Percentiles rank a stretch among this genome's conserved stretches.
phyloP scores from a whole-genome alignment of 257 asterid genomes.

The Verbena officinalis region DNA sequence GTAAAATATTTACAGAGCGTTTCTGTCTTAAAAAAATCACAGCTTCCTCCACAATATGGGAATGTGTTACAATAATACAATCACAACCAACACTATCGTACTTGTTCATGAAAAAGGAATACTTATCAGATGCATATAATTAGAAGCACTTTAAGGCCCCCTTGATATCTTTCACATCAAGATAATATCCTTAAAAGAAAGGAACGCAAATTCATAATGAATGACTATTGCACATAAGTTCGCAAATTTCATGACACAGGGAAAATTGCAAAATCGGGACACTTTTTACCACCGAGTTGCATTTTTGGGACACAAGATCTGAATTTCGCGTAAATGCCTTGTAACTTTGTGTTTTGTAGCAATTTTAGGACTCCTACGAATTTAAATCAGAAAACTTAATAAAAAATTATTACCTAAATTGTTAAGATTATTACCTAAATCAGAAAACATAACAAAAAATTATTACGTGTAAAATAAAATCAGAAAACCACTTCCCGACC shows the following conservation, averaged over 20 bases:
- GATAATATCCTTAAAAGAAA: not conserved
- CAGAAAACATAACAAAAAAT: too few relatives aligned
- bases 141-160: not conserved
- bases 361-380: too few relatives aligned
- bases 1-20: not conserved
- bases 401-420: too few relatives aligned
- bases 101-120: not conserved
- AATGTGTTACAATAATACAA: not conserved
- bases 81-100: not conserved
- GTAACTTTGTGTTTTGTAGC: too few relatives aligned
- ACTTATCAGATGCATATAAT: not conserved
- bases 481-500: too few relatives aligned
- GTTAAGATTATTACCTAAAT: too few relatives aligned
- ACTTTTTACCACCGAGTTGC: too few relatives aligned
- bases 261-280: not conserved
- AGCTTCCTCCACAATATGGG: too few relatives aligned
- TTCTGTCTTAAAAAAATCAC: not conserved
- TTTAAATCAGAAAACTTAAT: too few relatives aligned
- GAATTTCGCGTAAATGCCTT: too few relatives aligned
- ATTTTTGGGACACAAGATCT: too few relatives aligned
- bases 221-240: not conserved
- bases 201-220: not conserved
- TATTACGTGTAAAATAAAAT: too few relatives aligned
- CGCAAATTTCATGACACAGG: conserved; percentile 3
- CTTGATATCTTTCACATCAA: not conserved